Evolutionary conservation across 768 basidiomycete species (phyloP).

Genomic region (Gloeopeniophorella convolvens): DNA sequence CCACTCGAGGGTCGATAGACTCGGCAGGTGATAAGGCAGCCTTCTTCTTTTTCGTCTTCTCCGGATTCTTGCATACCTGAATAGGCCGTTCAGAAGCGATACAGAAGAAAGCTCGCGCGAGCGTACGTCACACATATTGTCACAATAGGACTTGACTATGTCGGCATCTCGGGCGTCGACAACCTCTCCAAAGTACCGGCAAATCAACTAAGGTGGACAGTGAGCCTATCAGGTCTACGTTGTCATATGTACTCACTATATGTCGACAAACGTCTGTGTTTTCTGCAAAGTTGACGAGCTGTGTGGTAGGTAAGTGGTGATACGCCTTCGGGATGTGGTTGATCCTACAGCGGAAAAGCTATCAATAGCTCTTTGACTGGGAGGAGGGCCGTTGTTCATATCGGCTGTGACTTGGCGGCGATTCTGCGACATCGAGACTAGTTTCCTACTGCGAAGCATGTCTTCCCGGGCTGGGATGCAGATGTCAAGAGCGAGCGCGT

Average conservation of each 20-base stretch:
- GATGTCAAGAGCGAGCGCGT: background rate
- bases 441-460: conserved; percentile 44
- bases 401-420: conserved; percentile 39
- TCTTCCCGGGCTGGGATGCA: conserved; percentile 64
- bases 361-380: conserved; percentile 59
- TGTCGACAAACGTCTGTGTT: conserved; percentile 57
- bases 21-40: conserved; percentile 42
- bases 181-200: conserved; percentile 73
- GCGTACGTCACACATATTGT: conserved; percentile 77
- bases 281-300: conserved; percentile 55
- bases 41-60: conserved; percentile 48
- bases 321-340: background rate
- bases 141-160: conserved; percentile 47
- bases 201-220: conserved; percentile 48
- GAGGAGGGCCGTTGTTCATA: conserved; percentile 43
- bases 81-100: background rate
- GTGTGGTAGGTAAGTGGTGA: conserved; percentile 26
- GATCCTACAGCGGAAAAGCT: conserved; percentile 55
- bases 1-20: conserved; percentile 23
- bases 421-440: conserved; percentile 42
- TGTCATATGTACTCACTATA: conserved; percentile 41
- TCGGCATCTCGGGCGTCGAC: conserved; percentile 45
- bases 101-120: background rate
- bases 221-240: background rate
- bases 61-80: conserved; percentile 75